Conservation (phyloP, 1,284 basidiomycete genomes). For the Boletus mariae region DNA sequence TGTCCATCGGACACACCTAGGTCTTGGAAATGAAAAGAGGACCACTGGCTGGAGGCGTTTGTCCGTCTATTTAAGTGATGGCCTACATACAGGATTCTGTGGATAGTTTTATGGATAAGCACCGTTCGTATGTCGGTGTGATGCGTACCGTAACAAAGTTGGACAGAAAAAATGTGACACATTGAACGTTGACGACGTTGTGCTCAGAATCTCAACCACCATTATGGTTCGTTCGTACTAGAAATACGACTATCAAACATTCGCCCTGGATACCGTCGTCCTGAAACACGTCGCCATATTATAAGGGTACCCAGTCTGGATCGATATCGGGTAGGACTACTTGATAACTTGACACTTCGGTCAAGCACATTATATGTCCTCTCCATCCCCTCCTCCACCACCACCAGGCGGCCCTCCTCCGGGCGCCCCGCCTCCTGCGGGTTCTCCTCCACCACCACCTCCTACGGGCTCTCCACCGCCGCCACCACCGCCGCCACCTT, state of each 20-base stretch:
- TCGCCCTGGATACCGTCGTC: conserved; percentile 15
- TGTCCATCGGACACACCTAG: conserved; percentile 23
- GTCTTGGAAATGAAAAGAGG: not conserved
- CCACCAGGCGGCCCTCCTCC: not conserved
- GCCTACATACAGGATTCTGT: not conserved
- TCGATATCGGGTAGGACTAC: conserved; percentile 6
- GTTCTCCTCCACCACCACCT: not conserved
- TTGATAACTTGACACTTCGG: not conserved
- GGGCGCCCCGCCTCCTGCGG: not conserved
- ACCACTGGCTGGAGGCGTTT: not conserved
- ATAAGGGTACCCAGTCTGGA: conserved; percentile 9
- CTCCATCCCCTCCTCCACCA: not conserved
- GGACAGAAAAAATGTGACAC: not conserved
- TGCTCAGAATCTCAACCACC: not conserved
- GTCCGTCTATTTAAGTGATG: not conserved
- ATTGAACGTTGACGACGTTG: not conserved
- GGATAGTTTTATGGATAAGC: not conserved
- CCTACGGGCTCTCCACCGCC: not conserved
- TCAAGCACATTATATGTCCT: not conserved
- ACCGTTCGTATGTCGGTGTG: not conserved
- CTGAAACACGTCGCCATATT: conserved; percentile 18
- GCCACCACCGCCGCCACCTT: not conserved
- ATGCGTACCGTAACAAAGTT: too few species aligned
- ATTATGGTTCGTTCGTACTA: not conserved
- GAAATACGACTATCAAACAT: conserved; percentile 2